phyloP scores from a whole-genome alignment of 441 rosid species.

The Breynia disticha region DNA sequence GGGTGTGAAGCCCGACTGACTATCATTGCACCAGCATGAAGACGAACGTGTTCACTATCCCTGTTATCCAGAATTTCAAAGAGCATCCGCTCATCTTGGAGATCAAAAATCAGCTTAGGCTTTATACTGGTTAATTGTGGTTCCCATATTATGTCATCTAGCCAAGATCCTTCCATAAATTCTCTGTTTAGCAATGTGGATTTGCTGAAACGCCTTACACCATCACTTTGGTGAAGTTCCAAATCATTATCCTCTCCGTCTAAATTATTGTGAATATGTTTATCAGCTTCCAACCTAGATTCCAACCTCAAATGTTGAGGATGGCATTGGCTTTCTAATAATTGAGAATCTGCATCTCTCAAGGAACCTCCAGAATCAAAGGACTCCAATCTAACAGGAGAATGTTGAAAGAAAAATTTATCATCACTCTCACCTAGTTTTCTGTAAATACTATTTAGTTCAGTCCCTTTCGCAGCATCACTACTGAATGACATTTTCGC shows the following conservation, averaged over 20 bases:
- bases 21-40: slow-evolving; percentile 96
- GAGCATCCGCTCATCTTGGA: slow-evolving; percentile 94
- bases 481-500: slow-evolving; percentile 24
- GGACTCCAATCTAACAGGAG: slow-evolving; percentile 47
- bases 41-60: slow-evolving; percentile 61
- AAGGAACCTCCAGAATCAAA: slow-evolving; percentile 34
- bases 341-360: slow-evolving; percentile 16
- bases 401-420: slow-evolving; percentile 22
- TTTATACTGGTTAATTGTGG: slow-evolving; percentile 34
- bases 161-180: slow-evolving; percentile 75
- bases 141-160: slow-evolving; percentile 81
- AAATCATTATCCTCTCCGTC: slow-evolving; percentile 23
- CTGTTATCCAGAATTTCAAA: slow-evolving; percentile 72
- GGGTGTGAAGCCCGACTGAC: slow-evolving; percentile 47
- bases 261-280: slow-evolving; percentile 19
- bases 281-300: slow-evolving; percentile 37
- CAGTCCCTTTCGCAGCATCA: slow-evolving; percentile 26
- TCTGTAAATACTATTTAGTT: slow-evolving; percentile 8
- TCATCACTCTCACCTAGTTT: slow-evolving; percentile 28
- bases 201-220: slow-evolving; percentile 41
- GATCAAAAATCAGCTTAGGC: slow-evolving; percentile 86
- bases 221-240: slow-evolving; percentile 35
- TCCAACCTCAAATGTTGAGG: slow-evolving; percentile 92
- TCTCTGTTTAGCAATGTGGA: slow-evolving; percentile 49
- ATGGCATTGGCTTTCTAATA: slow-evolving; percentile 40